phyloP scores from a whole-genome alignment of 306 rosid genomes.

The Fragaria iinumae region DNA sequence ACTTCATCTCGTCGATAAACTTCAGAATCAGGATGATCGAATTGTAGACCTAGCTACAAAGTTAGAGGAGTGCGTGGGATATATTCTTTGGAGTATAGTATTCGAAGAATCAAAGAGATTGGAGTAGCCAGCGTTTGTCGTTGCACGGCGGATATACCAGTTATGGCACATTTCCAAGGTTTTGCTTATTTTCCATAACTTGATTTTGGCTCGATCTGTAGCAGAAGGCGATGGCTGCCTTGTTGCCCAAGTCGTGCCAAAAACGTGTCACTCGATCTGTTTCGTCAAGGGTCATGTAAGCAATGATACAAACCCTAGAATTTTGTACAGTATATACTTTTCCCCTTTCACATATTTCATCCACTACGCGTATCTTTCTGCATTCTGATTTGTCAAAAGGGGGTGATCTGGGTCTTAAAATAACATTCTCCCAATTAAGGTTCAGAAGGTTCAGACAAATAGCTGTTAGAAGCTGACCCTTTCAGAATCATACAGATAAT shows the following conservation, averaged over 20 bases:
- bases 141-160: not conserved
- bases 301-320: not conserved
- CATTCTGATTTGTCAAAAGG: not conserved
- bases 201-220: not conserved
- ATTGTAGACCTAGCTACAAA: not conserved
- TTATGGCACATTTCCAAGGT: not conserved
- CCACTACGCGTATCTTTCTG: not conserved
- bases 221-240: not conserved
- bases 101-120: constrained; percentile 1
- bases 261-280: not conserved
- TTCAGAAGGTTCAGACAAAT: not conserved
- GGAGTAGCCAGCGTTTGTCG: not conserved
- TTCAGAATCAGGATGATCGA: not conserved
- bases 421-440: not conserved
- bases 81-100: not conserved
- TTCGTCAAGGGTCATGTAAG: constrained; percentile 7
- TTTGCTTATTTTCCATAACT: not conserved
- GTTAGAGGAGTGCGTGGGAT: constrained; percentile 4
- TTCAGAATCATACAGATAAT: not conserved
- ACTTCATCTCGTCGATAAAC: not conserved
- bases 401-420: not conserved
- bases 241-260: not conserved
- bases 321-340: not conserved
- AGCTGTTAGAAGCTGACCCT: constrained; percentile 3
- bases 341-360: not conserved